Percentiles rank a stretch among this genome's conserved stretches.
phyloP scores from a whole-genome alignment of 371 early-diverging fungal species.

The Mortierella sp. region DNA sequence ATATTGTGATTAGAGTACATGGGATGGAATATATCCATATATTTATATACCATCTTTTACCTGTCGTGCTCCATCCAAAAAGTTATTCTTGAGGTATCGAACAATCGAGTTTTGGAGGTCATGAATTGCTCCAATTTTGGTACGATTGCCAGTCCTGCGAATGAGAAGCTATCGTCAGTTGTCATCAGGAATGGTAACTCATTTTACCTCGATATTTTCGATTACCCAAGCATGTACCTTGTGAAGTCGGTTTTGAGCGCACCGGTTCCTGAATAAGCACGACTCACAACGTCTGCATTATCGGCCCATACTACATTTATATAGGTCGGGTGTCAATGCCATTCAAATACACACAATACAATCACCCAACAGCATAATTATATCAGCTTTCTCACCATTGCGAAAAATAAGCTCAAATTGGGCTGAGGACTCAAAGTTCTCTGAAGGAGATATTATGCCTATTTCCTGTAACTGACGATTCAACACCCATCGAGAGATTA shows the following conservation, averaged over 20 bases:
- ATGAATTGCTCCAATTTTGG: slow-evolving; percentile 83
- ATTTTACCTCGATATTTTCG: too few species aligned
- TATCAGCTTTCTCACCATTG: slow-evolving; percentile 43
- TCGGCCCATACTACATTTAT: slow-evolving; percentile 62
- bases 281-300: slow-evolving; percentile 97
- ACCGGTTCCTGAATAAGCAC: slow-evolving; percentile 98
- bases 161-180: background rate
- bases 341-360: too few species aligned
- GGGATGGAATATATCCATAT: background rate
- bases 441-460: slow-evolving; percentile 69
- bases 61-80: slow-evolving; percentile 92
- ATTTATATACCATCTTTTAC: slow-evolving; percentile 33
- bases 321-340: background rate
- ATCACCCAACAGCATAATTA: too few species aligned
- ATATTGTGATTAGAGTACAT: background rate
- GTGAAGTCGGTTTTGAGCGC: slow-evolving; percentile 99
- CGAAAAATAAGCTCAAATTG: slow-evolving; percentile 56
- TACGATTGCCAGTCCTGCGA: slow-evolving; percentile 85
- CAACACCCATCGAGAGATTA: slow-evolving; percentile 81
- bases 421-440: slow-evolving; percentile 66
- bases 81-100: slow-evolving; percentile 95
- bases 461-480: slow-evolving; percentile 74
- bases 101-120: slow-evolving; percentile 87
- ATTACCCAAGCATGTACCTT: too few species aligned
- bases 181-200: background rate